Evolutionary conservation across 1,284 basidiomycete genomes (phyloP).

Genomic region (Tilletia caries): DNA sequence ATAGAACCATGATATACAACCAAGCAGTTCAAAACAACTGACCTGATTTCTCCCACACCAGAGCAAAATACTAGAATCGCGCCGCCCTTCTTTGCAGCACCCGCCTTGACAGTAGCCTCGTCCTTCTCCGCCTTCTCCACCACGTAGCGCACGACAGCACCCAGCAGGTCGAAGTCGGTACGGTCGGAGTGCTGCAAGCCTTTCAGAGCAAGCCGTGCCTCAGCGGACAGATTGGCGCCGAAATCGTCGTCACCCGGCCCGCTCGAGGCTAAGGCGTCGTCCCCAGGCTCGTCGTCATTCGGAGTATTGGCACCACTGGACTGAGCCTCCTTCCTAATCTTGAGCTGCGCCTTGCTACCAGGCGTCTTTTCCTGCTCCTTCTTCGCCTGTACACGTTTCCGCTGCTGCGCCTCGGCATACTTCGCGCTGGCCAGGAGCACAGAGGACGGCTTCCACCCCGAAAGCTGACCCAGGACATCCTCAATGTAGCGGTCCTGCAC

Average conservation of each 20-base stretch:
- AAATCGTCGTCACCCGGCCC: background rate
- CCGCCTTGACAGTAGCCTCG: conserved; percentile 56
- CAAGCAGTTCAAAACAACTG: background rate
- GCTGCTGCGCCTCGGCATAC: background rate
- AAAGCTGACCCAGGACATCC: conserved; percentile 27
- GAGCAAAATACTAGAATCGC: conserved; percentile 78
- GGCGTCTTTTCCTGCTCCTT: conserved; percentile 1
- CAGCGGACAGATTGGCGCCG: background rate
- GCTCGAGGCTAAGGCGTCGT: too few species aligned
- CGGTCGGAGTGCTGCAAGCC: conserved; percentile 51
- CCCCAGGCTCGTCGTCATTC: too few species aligned
- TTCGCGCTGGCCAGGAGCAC: background rate
- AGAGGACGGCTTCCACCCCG: background rate
- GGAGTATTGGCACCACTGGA: too few species aligned
- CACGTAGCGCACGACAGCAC: conserved; percentile 67
- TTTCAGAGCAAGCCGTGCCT: background rate
- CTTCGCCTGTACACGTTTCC: background rate
- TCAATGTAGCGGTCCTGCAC: conserved; percentile 51
- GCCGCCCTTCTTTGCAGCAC: conserved; percentile 51
- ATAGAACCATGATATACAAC: too few species aligned
- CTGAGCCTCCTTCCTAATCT: background rate
- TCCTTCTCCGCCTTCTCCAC: conserved; percentile 60
- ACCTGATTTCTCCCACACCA: conserved; percentile 59
- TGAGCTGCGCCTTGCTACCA: background rate
- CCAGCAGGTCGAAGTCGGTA: conserved; percentile 76